Evolutionary conservation across 305 asterid species (phyloP).

Genomic region (Ajuga reptans): DNA sequence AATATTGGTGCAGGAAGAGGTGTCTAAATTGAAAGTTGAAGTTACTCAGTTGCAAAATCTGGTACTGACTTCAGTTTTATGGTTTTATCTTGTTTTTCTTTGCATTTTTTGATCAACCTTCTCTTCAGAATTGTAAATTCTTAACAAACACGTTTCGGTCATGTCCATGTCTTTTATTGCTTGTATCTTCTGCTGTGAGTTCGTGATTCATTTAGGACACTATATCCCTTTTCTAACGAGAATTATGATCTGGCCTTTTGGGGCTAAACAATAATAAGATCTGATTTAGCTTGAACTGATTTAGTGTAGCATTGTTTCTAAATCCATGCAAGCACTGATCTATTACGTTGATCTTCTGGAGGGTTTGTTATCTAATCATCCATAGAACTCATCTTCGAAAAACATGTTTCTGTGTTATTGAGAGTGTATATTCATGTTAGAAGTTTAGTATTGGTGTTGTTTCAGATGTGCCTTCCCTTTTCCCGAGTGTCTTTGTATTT

Average conservation of each 20-base stretch:
- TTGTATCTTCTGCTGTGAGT: background rate
- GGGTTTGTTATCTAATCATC: background rate
- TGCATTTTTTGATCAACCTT: background rate
- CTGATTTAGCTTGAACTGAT: background rate
- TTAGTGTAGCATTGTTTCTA: background rate
- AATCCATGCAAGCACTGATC: background rate
- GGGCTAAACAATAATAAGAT: background rate
- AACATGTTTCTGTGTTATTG: background rate
- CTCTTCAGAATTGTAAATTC: constrained; percentile 1
- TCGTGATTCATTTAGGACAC: background rate
- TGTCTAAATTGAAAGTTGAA: constrained; percentile 58
- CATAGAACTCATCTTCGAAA: too few species aligned
- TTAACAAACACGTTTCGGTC: background rate
- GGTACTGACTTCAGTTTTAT: constrained; percentile 34
- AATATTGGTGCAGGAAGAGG: constrained; percentile 54
- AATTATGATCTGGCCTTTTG: background rate
- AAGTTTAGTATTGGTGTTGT: background rate
- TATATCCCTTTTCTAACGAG: background rate
- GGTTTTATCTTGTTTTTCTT: constrained; percentile 9
- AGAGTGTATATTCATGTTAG: background rate
- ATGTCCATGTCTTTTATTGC: background rate
- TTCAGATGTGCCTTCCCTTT: background rate
- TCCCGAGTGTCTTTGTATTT: background rate
- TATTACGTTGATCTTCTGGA: background rate
- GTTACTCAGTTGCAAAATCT: constrained; percentile 45